phyloP scores from a whole-genome alignment of 108 stramenopile species.

The Nitzschia putrida region DNA sequence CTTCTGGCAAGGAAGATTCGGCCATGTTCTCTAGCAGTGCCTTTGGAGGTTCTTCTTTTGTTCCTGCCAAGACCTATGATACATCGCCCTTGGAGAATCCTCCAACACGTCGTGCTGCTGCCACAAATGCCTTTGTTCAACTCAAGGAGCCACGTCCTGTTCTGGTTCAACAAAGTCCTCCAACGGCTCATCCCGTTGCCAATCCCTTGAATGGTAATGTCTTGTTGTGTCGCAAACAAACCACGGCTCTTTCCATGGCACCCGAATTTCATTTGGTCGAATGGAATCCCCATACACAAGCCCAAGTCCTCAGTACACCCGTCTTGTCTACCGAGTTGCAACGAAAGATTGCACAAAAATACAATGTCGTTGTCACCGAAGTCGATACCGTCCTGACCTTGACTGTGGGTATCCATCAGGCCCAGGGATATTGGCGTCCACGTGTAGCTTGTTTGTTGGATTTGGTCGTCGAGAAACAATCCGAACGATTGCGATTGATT shows the following conservation, averaged over 20 bases:
- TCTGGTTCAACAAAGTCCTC: slow-evolving; percentile 12
- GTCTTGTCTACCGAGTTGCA: slow-evolving; percentile 60
- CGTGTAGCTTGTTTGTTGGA: slow-evolving; percentile 67
- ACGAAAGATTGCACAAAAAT: slow-evolving; percentile 46
- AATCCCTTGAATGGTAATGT: slow-evolving; percentile 80
- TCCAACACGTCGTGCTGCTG: neutral
- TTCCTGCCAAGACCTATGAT: slow-evolving; percentile 25
- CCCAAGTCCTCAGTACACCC: slow-evolving; percentile 42
- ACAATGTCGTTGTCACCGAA: slow-evolving; percentile 40
- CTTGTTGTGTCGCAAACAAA: slow-evolving; percentile 41
- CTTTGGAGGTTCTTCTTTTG: slow-evolving; percentile 17
- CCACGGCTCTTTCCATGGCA: neutral
- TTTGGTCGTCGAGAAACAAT: slow-evolving; percentile 18
- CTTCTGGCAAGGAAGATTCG: neutral
- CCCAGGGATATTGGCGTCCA: slow-evolving; percentile 45
- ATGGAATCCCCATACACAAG: slow-evolving; percentile 53
- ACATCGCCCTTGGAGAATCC: slow-evolving; percentile 39
- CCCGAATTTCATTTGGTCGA: slow-evolving; percentile 30
- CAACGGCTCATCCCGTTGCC: slow-evolving; percentile 33
- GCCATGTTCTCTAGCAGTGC: neutral
- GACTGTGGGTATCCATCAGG: slow-evolving; percentile 66
- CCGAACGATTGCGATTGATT: slow-evolving; percentile 52
- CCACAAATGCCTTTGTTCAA: neutral
- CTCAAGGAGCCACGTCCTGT: slow-evolving; percentile 3
- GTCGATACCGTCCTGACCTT: slow-evolving; percentile 57